Base-by-base conservation (phyloP, 805 yeast genomes). In the Brettanomyces bruxellensis region DNA sequence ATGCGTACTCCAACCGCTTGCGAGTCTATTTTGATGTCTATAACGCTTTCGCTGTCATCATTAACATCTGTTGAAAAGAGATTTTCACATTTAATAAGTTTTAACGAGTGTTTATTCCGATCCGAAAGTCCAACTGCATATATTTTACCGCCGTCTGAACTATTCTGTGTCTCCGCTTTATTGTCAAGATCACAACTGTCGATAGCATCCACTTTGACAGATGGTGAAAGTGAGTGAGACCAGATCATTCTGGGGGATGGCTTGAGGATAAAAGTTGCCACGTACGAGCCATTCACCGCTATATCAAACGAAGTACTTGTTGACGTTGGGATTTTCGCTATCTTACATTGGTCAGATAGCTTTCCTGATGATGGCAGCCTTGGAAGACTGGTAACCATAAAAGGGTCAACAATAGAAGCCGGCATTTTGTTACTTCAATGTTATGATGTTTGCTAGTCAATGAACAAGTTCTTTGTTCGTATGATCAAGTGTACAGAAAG, bases 171-270 rank as follows among this genome's bases (percentile, higher is more conserved):
- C 18, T 38, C 40, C 22, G 44, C 34, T 4, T 40, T 25, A n/a
- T 51, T 56, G 23, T 54, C 59, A 42, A 53, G 47, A 5, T 47
- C 52, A 43, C 46, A 60, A n/a, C 61, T 54, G 44, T 59, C 79
- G 63, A 77, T 56, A 41, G 71, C 58, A 41, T 70, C 69, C 22
- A 75, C 71, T 3, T 62, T 49, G 18, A 73, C 62, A 25, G 68
- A 65, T 5, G 81, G 81, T 18, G 77, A 67, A 41, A 77, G 63
- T 22, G 81, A 72, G 54, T 69, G 66, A 3, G 80, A 72, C 81
- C 81, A 76, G 37, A 70, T 62, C 58, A 77, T 61, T 49, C 71
- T 75, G n/a, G 83, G 83, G 12, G 79, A 68, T 14, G 83, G 83
- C 53, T 68, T 72, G 44, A 75, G 69, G 34, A 76, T 63, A 54